phyloP scores from a whole-genome alignment of 768 basidiomycete species.

The Auricularia heimuer region DNA sequence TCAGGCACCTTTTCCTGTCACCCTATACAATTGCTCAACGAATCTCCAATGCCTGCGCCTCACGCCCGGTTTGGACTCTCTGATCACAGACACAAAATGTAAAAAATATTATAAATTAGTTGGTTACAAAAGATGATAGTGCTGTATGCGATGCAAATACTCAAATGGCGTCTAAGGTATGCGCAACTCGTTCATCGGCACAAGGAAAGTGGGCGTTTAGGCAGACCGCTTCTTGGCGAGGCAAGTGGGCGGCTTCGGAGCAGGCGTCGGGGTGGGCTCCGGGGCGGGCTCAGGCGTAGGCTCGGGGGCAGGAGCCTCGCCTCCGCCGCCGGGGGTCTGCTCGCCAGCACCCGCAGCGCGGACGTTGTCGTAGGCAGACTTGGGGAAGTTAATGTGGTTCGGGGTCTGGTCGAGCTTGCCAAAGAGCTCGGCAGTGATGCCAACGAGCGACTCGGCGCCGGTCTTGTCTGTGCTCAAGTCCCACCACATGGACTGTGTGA shows the following conservation, averaged over 20 bases:
- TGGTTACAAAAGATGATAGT: not conserved
- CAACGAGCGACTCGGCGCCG: conserved; percentile 8
- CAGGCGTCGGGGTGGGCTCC: not conserved
- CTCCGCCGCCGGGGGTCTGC: not conserved
- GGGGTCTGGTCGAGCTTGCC: conserved; percentile 3
- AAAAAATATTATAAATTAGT: not conserved
- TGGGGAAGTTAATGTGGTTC: conserved; percentile 8
- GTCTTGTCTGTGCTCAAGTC: conserved; percentile 6
- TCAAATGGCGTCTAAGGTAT: not conserved
- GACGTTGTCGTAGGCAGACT: conserved; percentile 6
- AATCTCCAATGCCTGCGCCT: no score
- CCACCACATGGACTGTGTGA: conserved; percentile 5
- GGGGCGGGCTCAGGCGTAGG: not conserved
- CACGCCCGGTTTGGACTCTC: no score
- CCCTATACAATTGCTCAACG: no score
- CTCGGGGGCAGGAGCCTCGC: not conserved
- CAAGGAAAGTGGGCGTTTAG: not conserved
- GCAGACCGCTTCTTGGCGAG: not conserved
- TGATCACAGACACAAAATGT: no score
- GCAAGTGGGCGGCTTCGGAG: not conserved
- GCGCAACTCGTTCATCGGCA: not conserved
- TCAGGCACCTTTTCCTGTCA: no score
- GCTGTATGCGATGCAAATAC: not conserved
- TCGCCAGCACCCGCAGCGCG: not conserved
- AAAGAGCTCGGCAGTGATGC: not conserved